Evolutionary conservation across 2,329 filamentous ascomycete genomes (phyloP).

Genomic region (Colletotrichum tropicicola): DNA sequence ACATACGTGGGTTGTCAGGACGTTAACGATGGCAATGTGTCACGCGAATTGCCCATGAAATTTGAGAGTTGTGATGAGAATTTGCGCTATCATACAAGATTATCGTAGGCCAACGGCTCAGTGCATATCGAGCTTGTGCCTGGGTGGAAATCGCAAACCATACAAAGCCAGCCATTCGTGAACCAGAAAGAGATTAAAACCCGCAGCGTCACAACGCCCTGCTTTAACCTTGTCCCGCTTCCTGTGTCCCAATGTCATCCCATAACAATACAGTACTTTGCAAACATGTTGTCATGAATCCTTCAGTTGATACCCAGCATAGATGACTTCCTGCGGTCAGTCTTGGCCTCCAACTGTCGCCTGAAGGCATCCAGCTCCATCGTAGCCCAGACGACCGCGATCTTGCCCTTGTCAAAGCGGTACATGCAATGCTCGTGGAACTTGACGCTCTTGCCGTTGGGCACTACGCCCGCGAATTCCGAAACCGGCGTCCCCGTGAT

Average conservation of each 20-base stretch:
- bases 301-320: conserved; percentile 23
- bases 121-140: too few species aligned
- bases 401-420: conserved; percentile 41
- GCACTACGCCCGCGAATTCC: conserved; percentile 37
- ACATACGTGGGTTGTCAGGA: too few species aligned
- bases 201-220: background rate
- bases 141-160: too few species aligned
- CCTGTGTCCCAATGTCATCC: too few species aligned
- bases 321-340: conserved; percentile 12
- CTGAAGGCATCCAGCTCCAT: conserved; percentile 40
- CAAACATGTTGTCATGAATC: background rate
- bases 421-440: conserved; percentile 47
- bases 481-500: conserved; percentile 40
- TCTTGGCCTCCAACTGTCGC: conserved; percentile 18
- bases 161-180: background rate
- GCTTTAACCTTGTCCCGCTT: background rate
- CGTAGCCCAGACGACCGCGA: conserved; percentile 43
- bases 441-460: conserved; percentile 38
- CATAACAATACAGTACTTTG: background rate
- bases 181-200: background rate
- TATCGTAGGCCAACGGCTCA: too few species aligned
- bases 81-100: too few species aligned
- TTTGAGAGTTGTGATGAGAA: too few species aligned
- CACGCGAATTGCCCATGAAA: too few species aligned
- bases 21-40: too few species aligned